Conservation (phyloP, 2,329 filamentous ascomycete species). For the Trichophyton schoenleinii region DNA sequence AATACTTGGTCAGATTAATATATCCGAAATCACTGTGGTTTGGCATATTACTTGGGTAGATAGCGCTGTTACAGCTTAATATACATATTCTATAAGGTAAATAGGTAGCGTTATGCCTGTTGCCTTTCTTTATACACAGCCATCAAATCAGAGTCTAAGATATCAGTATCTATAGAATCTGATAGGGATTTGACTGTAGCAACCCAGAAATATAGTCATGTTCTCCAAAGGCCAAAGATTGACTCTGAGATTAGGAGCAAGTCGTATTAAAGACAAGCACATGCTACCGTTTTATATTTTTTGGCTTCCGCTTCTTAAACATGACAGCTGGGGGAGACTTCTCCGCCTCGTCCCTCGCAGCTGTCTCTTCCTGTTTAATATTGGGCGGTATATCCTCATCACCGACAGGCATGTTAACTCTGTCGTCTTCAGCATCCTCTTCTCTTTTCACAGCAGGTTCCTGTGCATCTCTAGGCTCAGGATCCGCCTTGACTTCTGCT, state of each 20-base stretch:
- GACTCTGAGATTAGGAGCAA: no score
- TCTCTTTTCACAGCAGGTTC: not conserved
- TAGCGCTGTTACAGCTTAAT: no score
- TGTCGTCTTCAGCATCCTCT: not conserved
- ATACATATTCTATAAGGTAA: no score
- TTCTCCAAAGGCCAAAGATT: no score
- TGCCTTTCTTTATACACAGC: no score
- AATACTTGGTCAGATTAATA: not conserved
- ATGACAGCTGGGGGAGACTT: slow-evolving; percentile 23
- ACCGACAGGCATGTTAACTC: not conserved
- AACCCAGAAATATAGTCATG: no score
- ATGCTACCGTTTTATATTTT: slow-evolving; percentile 28
- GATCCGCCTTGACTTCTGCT: slow-evolving; percentile 7
- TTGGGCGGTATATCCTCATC: not conserved
- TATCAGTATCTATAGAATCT: no score
- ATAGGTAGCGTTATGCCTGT: no score
- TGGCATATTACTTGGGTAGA: no score
- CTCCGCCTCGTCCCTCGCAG: not conserved
- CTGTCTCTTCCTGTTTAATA: not conserved
- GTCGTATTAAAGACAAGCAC: not conserved
- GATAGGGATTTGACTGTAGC: no score
- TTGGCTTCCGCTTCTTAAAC: slow-evolving; percentile 40
- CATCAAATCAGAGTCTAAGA: no score
- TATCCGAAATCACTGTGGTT: no score
- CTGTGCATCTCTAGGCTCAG: not conserved